Conservation (phyloP, 495 filamentous ascomycete species). For the Podospora sp. region DNA sequence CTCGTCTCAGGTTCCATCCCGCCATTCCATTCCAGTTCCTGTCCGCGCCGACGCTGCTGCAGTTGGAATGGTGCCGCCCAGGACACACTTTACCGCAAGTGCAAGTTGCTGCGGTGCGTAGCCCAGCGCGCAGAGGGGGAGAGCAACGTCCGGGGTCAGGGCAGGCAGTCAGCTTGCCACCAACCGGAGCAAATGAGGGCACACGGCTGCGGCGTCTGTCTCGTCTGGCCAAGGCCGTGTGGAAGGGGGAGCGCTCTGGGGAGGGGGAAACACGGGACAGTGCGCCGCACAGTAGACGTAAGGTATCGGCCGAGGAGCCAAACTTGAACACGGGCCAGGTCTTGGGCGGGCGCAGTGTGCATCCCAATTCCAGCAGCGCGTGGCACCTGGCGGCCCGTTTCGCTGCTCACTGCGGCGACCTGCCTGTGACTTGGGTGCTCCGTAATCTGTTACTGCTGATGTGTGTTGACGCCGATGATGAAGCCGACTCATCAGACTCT, state of each 20-base stretch:
- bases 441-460: too few species aligned
- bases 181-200: slow-evolving; percentile 1
- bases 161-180: slow-evolving; percentile 13
- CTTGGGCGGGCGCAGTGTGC: slow-evolving; percentile 1
- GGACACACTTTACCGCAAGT: background rate
- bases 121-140: background rate
- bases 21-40: background rate
- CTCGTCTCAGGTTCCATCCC: background rate
- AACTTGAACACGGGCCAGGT: background rate
- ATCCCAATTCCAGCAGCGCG: slow-evolving; percentile 14
- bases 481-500: background rate
- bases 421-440: background rate
- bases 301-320: background rate
- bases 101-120: too few species aligned
- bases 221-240: slow-evolving; percentile 5
- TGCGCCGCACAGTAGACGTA: slow-evolving; percentile 11
- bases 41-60: slow-evolving; percentile 4
- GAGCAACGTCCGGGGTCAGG: background rate
- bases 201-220: background rate
- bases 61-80: slow-evolving; percentile 3
- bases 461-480: background rate
- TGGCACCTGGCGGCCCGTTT: slow-evolving; percentile 4
- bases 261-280: background rate
- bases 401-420: background rate
- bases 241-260: background rate